phyloP scores from a whole-genome alignment of 2,329 filamentous ascomycete genomes.

The Alternaria solani region DNA sequence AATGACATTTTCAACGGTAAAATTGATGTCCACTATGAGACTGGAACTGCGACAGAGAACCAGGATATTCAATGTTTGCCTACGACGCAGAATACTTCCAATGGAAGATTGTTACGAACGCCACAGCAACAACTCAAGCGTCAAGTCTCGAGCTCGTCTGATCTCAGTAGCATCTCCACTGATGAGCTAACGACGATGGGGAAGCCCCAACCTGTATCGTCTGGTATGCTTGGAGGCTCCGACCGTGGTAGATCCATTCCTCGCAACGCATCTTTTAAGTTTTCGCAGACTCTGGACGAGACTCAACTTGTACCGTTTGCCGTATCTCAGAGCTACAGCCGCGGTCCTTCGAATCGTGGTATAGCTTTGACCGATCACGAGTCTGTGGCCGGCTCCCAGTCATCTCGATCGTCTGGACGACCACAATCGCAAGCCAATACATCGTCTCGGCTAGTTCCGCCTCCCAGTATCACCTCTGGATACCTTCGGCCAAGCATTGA shows the following conservation, averaged over 20 bases:
- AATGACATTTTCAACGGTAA: constrained; percentile 8
- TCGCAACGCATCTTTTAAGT: not conserved
- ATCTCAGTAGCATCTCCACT: constrained; percentile 20
- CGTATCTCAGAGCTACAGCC: not conserved
- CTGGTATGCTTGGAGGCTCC: not conserved
- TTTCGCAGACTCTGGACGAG: constrained; percentile 9
- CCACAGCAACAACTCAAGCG: not conserved
- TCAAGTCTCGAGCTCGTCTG: constrained; percentile 4
- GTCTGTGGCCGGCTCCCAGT: constrained; percentile 8
- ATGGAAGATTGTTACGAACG: not conserved
- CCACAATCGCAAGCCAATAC: constrained; percentile 45
- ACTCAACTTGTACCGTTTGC: not conserved
- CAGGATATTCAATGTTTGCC: not conserved
- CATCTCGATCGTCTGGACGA: constrained; percentile 24
- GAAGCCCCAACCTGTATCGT: not conserved
- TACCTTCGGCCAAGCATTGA: not conserved
- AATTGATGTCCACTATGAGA: constrained; percentile 9
- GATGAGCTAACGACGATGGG: constrained; percentile 19
- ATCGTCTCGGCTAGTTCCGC: constrained; percentile 39
- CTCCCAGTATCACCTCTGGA: constrained; percentile 1
- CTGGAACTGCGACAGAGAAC: constrained; percentile 21
- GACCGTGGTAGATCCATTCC: not conserved
- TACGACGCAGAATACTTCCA: constrained; percentile 4
- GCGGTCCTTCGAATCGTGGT: not conserved
- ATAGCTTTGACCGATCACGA: not conserved